Base-by-base conservation (phyloP, 2,329 filamentous ascomycete genomes). In the Stachybotrys elegans region DNA sequence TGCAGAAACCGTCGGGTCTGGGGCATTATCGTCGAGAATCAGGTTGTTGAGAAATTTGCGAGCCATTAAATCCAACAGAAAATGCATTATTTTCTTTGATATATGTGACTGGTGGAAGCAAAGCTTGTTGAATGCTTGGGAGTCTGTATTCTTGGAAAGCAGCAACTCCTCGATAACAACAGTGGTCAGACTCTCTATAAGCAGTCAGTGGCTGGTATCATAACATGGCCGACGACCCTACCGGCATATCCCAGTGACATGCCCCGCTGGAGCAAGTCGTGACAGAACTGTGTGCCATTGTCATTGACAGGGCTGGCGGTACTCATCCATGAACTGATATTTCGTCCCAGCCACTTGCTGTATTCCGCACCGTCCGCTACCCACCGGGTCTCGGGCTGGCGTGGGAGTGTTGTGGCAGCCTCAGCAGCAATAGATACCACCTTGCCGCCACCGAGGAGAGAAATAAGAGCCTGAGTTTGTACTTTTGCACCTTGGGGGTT, bases 161-260 rank as follows among this genome's bases (percentile, higher is more conserved):
- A 76, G 51, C 16, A 75, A 59, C 2, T 58, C 51, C 2, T 67
- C 55, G 16, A 73, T 57, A 5, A 57, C 40, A 1, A 49, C 38
- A 32, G 62, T 66, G 19, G 71, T 58, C 6, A 78, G 50, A 2
- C 50, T 54, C 32, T 78, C 75, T 77, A 39, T 12, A 5, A 16
- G 17, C 2, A 6, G 44, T 61, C 36, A 63, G 52, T 25, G 21
- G 23, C 38, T 6, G 44, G 29, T 17, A 29, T 29, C 7, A 43
- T 16, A 29, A 17, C 9, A 14, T n/a, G 8, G 11, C 3, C 3
- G 3, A 13, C 16, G 14, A 13, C 27, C 68, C 58, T 71, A 86
- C 88, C 84, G 43, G 75, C 70, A 63, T 93, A 88, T 3, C 88
- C 88, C 22, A 95, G 62, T 22, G 77, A 83, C 46, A 92, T 67